A percentile compares a stretch with the other conserved stretches of the same genome.
Evolutionary conservation across 2,329 filamentous ascomycete species (phyloP).

Genomic region (Westerdykella sp.): DNA sequence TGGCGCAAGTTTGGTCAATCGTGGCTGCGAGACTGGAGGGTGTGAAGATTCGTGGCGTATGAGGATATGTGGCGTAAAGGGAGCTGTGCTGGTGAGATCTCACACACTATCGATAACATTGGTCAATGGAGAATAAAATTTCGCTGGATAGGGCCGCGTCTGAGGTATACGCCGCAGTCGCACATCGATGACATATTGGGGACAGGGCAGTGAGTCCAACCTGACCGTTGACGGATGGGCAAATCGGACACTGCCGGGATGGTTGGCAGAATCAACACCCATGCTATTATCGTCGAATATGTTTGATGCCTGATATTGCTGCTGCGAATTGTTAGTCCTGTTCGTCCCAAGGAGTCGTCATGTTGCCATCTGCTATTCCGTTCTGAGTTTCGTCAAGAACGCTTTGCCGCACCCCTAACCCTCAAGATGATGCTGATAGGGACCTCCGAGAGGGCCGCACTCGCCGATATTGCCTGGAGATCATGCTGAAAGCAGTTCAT

Average conservation of each 20-base stretch:
- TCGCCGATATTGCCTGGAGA: too few species aligned
- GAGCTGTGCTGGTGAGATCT: background rate
- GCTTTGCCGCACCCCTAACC: background rate
- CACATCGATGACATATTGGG: background rate
- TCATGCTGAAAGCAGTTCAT: too few species aligned
- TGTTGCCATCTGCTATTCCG: background rate
- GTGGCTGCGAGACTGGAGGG: background rate
- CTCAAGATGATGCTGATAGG: background rate
- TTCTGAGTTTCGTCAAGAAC: background rate
- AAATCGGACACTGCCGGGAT: too few species aligned
- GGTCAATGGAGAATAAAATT: background rate
- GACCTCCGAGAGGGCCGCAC: background rate
- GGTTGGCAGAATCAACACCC: background rate
- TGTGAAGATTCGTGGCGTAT: background rate
- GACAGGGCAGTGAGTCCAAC: too few species aligned
- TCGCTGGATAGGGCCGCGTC: background rate
- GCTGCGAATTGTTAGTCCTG: background rate
- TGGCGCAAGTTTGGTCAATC: conserved; percentile 12
- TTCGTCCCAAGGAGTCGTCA: background rate
- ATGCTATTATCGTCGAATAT: background rate
- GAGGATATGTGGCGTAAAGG: background rate
- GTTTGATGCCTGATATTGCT: background rate
- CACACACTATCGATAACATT: too few species aligned
- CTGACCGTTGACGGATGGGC: too few species aligned
- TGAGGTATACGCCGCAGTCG: background rate